These are phyloP conservation scores for Aspergillus cejpii DNA, from an alignment of 2,329 filamentous ascomycete species.

Conservation along the genomic window DNA sequence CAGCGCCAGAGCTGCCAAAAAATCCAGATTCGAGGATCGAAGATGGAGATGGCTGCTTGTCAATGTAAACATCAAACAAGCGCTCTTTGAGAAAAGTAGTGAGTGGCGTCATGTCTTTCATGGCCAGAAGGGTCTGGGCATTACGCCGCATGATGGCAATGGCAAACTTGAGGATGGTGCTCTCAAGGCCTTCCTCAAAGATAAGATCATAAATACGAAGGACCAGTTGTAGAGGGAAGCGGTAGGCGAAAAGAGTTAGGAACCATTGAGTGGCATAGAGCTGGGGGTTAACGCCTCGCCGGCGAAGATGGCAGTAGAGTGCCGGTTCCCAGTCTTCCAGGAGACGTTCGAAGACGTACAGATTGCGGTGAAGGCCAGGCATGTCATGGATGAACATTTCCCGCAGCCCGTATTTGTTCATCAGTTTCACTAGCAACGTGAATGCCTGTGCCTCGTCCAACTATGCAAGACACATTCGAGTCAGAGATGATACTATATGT, in stretches of 20 bases:
- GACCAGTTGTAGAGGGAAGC: conserved; percentile 92
- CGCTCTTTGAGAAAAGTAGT: conserved; percentile 90
- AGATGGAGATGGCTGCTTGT: conserved; percentile 83
- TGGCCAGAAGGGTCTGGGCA: conserved; percentile 63
- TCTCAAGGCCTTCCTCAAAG: conserved; percentile 80
- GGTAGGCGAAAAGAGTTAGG: conserved; percentile 94
- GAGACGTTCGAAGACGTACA: conserved; percentile 92
- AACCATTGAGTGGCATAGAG: conserved; percentile 99
- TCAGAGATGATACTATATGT: conserved; percentile 1
- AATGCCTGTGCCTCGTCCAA: conserved; percentile 98
- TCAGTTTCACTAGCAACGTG: conserved; percentile 81
- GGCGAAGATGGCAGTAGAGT: conserved; percentile 86
- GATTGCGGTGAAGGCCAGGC: conserved; percentile 85
- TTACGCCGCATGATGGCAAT: conserved; percentile 97
- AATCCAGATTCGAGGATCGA: conserved; percentile 94
- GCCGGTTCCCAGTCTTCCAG: conserved; percentile 92
- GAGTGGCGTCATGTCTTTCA: conserved; percentile 86
- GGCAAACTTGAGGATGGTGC: conserved; percentile 86
- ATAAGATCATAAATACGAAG: conserved; percentile 95
- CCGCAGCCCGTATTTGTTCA: conserved; percentile 92
- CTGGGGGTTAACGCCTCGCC: conserved; percentile 79
- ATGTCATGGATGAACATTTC: conserved; percentile 94
- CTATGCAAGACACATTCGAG: conserved; percentile 35
- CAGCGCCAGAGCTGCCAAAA: conserved; percentile 81
- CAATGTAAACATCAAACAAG: conserved; percentile 94